phyloP scores from a whole-genome alignment of 176 grass and related monocot genomes.

The Juncus inflexus region DNA sequence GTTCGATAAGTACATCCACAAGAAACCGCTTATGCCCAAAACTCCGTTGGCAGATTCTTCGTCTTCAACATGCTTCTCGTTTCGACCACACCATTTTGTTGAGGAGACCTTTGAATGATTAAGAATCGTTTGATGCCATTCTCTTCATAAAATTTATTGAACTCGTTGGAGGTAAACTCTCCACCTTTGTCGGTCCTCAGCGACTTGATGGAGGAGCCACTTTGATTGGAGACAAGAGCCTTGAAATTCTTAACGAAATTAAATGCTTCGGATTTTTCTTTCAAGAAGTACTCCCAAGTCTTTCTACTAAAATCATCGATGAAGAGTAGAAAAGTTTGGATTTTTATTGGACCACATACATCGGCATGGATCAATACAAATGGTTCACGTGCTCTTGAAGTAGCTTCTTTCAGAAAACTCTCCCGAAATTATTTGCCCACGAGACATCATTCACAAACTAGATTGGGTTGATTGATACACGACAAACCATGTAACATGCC shows the following conservation, averaged over 20 bases:
- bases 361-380: not conserved
- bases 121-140: not conserved
- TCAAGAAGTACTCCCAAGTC: not conserved
- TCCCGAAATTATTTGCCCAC: not conserved
- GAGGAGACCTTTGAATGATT: not conserved
- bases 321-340: not conserved
- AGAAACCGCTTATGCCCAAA: too few species aligned
- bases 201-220: not conserved
- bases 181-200: not conserved
- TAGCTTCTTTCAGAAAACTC: not conserved
- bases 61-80: not conserved
- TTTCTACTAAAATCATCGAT: not conserved
- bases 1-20: too few species aligned
- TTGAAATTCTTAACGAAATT: not conserved
- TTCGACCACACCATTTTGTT: too few species aligned
- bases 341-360: not conserved
- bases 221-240: not conserved
- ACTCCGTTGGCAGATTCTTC: not conserved
- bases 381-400: not conserved
- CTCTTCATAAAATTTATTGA: not conserved
- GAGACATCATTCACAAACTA: not conserved
- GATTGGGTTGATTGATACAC: not conserved
- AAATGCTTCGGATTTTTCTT: not conserved
- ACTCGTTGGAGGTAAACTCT: not conserved
- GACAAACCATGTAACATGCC: not conserved